Conservation (phyloP, 495 filamentous ascomycete species). For the Neurospora sublineolata region DNA sequence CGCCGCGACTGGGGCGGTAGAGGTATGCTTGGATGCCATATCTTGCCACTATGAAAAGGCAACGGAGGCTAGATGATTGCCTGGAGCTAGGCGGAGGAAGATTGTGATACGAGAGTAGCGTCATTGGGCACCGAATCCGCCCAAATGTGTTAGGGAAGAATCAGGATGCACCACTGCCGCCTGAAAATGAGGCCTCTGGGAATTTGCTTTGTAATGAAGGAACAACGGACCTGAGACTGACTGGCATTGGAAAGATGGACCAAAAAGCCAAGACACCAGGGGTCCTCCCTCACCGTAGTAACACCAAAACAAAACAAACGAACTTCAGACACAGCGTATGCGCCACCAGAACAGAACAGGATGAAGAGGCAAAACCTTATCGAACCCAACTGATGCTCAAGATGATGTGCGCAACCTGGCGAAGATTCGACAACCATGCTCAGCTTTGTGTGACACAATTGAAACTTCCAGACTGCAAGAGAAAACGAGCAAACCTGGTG, state of each 20-base stretch:
- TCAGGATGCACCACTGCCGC: neutral
- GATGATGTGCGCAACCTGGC: neutral
- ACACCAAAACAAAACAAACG: neutral
- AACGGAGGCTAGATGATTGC: neutral
- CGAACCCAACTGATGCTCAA: neutral
- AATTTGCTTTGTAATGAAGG: neutral
- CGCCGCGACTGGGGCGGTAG: slow-evolving; percentile 76
- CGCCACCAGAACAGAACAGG: neutral
- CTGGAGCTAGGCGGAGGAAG: neutral
- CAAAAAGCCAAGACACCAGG: neutral
- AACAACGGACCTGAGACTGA: neutral
- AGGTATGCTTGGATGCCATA: slow-evolving; percentile 79
- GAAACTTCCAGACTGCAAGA: neutral
- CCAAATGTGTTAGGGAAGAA: neutral
- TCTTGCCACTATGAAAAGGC: slow-evolving; percentile 51
- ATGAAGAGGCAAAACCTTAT: neutral
- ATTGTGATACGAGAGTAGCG: neutral
- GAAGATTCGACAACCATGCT: neutral
- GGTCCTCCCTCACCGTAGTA: neutral
- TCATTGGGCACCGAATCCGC: neutral
- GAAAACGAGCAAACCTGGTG: neutral
- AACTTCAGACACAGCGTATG: neutral
- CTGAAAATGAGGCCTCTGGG: neutral
- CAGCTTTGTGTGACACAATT: neutral
- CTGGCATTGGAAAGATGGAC: neutral